Percentiles rank a stretch among this genome's conserved stretches.
Conservation (phyloP, 2,329 filamentous ascomycete species). For the Colletotrichum acutatum region DNA sequence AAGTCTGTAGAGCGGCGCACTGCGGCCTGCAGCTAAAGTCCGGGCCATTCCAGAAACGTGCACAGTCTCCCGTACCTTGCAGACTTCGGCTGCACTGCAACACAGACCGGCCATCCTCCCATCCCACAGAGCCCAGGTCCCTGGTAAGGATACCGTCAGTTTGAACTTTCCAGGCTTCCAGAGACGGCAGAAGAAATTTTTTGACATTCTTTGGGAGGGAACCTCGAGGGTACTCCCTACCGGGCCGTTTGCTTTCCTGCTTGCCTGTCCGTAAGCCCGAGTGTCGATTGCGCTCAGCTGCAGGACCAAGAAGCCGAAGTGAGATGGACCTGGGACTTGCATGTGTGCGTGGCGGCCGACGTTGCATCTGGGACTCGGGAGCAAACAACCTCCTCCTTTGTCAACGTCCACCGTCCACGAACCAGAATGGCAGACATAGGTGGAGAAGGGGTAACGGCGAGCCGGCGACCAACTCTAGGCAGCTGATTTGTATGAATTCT, state of each 20-base stretch:
- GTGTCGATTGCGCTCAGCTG: constrained; percentile 1
- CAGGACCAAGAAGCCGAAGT: constrained; percentile 11
- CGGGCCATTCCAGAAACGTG: constrained; percentile 29
- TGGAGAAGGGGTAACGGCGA: not conserved
- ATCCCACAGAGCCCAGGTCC: constrained; percentile 27
- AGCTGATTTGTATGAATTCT: not conserved
- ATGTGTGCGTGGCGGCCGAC: constrained; percentile 10
- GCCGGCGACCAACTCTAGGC: not conserved
- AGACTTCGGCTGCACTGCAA: constrained; percentile 31
- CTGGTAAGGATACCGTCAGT: constrained; percentile 11
- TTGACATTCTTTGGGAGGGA: not conserved
- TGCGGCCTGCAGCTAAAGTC: constrained; percentile 11
- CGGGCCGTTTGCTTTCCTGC: not conserved
- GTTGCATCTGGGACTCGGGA: constrained; percentile 8
- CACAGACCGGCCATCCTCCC: constrained; percentile 15
- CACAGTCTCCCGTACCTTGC: constrained; percentile 33
- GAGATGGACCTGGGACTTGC: not conserved
- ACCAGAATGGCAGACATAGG: not conserved
- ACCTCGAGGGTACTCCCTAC: not conserved
- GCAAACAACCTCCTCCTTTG: constrained; percentile 15
- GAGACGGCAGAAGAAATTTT: not conserved
- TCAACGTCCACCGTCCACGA: not conserved
- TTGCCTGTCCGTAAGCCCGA: not conserved
- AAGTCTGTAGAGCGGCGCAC: constrained; percentile 1
- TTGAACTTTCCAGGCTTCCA: not conserved